Base-by-base conservation (phyloP, 2,329 filamentous ascomycete species). In the Kalmusia sp. region DNA sequence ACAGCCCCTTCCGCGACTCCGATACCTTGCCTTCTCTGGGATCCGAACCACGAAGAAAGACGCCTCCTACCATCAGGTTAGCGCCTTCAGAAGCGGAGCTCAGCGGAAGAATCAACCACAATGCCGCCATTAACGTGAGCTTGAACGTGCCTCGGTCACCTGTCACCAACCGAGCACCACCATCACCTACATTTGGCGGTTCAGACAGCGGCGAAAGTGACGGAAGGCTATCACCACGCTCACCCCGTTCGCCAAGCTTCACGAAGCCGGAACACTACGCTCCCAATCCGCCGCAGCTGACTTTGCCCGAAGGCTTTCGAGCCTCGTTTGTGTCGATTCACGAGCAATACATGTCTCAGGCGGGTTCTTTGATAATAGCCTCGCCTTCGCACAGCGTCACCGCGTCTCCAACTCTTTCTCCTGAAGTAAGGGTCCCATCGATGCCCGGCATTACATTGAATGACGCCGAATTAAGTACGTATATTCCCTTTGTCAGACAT, bases 61-160 rank as follows among this genome's bases (percentile, higher is more conserved):
- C 46, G 2, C 49, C 57, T 14, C 52, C 57, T 3, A 47, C 53
- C 14, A 55, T 65, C 46, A 71, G 64, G 51, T 63, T 76, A 19
- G 60, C 59, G 47, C 73, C 73, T 14, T 74, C 71, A 5, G 68
- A 73, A 38, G 72, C 72, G 19, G 70, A 75, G 60, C 51, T 74
- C 31, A 74, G 50, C 37, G 72, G 72, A 57, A 64, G 70, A 49
- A 68, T 62, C 54, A 71, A 70, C 54, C 65, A 72, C 59, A 68
- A 64, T 52, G 59, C 61, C 37, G 53, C 62, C 37, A 70, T 73
- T 45, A 67, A 75, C 56, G 73, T 74, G 69, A 69, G 61, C 45
- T 57, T 72, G 30, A 63, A 62, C 12, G 63, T 71, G 3, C 70
- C 72, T 40, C 62, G 67, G 2, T 73, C 71, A 5, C 71, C 72